Base-by-base conservation (phyloP, 495 filamentous ascomycete species). In the Thermothielavioides terrestris region DNA sequence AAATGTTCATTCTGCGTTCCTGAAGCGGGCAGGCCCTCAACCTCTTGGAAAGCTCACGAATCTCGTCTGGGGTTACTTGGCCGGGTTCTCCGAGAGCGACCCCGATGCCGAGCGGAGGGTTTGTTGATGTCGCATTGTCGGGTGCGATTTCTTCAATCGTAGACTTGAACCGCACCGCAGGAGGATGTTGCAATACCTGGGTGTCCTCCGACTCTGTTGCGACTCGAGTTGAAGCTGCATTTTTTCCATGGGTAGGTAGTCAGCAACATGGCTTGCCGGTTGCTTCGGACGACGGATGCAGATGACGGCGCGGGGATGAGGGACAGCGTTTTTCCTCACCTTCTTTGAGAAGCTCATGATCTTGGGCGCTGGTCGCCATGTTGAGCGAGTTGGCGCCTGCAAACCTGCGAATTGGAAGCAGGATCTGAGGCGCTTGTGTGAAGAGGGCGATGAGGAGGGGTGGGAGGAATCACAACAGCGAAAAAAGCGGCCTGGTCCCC, bases 121-220 rank as follows among this genome's bases (percentile, higher is more conserved):
- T 61, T 52, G 42, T 17, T 43, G 55, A 34, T 36, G 42, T 44
- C 38, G 56, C 52, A 56, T 63, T 52, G 14, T 71, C 64, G 17
- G 84, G 82, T 30, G 82, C 76, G 60, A 94, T 91, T 66, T 92
- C 88, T 67, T 84, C 80, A 53, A 84, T 74, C 31, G 65, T 63
- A 14, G 85, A 84, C 35, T 84, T 86, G 67, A 95, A 95, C 51
- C 88, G 85, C 46, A 95, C 89, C 21, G 75, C 65, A 66, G 77
- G 67, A 54, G 46, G 14, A 18, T 44, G 22, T 17, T 70, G 64
- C 6, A 44, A 23, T 28, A 49, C 45, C 11, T 50, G 43, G 34
- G 32, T 32, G 37, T 32, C 40, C 40, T 43, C 25, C 3, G 46
- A 40, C 32, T 61, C 47, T 50, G 55, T 39, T 43, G 55, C 50